Percentiles rank a stretch among this genome's conserved stretches.
Conservation (phyloP, 768 basidiomycete genomes). For the Mrakia blollopis region DNA sequence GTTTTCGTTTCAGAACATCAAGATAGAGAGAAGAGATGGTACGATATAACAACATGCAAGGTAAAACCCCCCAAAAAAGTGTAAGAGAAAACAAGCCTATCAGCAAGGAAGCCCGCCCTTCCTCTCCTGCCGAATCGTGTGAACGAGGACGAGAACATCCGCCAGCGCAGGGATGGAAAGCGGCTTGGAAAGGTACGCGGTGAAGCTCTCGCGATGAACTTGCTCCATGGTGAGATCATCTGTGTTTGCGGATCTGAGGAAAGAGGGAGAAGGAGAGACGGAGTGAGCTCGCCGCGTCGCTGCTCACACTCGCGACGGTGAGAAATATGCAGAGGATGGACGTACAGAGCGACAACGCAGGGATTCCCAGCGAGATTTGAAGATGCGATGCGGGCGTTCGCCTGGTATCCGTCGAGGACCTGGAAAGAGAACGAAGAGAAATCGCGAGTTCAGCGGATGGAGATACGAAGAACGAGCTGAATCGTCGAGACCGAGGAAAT, state of each 20-base stretch:
- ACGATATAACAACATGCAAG: too few relatives aligned
- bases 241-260: slow-evolving; percentile 7
- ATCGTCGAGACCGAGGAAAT: too few relatives aligned
- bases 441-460: neutral
- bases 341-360: slow-evolving; percentile 13
- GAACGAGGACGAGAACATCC: neutral
- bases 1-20: too few relatives aligned
- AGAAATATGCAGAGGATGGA: neutral
- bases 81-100: neutral
- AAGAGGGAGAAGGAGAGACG: neutral
- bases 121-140: neutral
- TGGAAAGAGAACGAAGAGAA: neutral
- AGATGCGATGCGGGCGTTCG: slow-evolving; percentile 9
- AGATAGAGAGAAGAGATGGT: neutral
- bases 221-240: slow-evolving; percentile 17
- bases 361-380: slow-evolving; percentile 6
- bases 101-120: too few relatives aligned
- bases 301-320: neutral
- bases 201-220: neutral
- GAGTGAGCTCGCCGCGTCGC: neutral
- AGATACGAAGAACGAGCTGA: too few relatives aligned
- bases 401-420: slow-evolving; percentile 26
- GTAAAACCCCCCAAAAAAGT: too few relatives aligned
- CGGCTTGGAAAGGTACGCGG: neutral
- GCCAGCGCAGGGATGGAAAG: neutral